These are phyloP conservation scores for Litchi chinensis DNA, from an alignment of 345 rosid genomes.

Conservation along the genomic window DNA sequence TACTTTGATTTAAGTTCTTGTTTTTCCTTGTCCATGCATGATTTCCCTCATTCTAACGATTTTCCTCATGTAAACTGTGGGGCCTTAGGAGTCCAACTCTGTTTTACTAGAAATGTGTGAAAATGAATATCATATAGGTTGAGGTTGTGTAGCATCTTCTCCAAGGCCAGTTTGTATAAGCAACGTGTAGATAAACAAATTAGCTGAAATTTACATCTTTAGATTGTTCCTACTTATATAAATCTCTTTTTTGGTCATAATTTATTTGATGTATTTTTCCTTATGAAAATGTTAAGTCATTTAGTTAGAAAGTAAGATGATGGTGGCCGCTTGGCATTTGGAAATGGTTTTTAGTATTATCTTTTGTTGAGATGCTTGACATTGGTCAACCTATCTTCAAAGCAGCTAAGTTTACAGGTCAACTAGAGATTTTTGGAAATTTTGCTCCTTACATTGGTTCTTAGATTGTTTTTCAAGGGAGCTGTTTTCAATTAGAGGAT, in stretches of 20 bases:
- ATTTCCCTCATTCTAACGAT: not conserved
- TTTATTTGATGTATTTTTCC: not conserved
- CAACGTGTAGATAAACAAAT: not conserved
- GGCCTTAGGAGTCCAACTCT: not conserved
- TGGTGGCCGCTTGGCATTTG: not conserved
- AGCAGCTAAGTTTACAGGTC: not conserved
- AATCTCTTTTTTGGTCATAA: not conserved
- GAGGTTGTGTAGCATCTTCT: not conserved
- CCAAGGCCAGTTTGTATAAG: not conserved
- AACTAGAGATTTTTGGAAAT: not conserved
- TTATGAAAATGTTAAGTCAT: not conserved
- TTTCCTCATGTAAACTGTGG: not conserved
- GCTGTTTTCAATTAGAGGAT: conserved; percentile 3
- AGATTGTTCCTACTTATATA: not conserved
- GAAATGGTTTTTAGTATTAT: not conserved
- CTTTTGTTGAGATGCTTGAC: not conserved
- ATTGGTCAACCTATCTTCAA: not conserved
- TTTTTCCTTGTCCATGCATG: not conserved
- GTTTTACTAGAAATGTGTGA: not conserved
- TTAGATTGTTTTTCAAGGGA: not conserved
- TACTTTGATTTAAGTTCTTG: conserved; percentile 2
- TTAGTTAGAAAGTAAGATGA: not conserved
- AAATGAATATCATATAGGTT: not conserved
- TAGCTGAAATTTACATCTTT: not conserved
- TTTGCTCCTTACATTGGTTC: not conserved